Base-by-base conservation (phyloP, 257 asterid genomes). In the Leonotis leonurus region DNA sequence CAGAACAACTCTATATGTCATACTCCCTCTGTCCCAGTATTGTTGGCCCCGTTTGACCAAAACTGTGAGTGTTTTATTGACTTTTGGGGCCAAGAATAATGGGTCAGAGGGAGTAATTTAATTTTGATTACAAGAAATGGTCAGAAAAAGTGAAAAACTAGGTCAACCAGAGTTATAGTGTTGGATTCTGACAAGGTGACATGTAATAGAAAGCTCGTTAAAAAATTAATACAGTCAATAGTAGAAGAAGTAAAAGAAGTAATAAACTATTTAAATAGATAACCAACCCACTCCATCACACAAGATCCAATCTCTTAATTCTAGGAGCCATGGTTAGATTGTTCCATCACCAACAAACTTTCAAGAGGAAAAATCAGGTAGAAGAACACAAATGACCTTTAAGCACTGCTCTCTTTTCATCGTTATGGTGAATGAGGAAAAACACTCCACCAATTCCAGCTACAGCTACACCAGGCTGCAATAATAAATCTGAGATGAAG, bases 401-500 rank as follows among this genome's bases (percentile, higher is more conserved):
- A 22, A 80, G 82, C 60, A 89, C 81, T 30, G 87, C 97, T 80
- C 99, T 82, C 79, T 68, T 80, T 77, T 93, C 95, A 82, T 93
- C 99, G 32, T 87, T 93, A 67, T 76, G 70, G 75, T 85, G 97
- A 54, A 93, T 70, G 70, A 85, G 67, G 45, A 56, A 74, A 62
- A 55, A 70, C 70, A 85, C 62, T 49, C 97, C 95, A 68, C 94
- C 81, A 73, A 93, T 24, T 63, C 96, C 99, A 65, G 84, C 85
- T 57, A 93, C 33, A 64, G 70, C 68, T 62, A 86, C 68, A 78
- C 82, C 84, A 78, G 96, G 97, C 99, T 92, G 88, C 87, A 85
- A 69, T 66, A 69, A 68, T 33, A 73, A 81, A 67, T 80, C 77
- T 63, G 76, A 70, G 65, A 80, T 60, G 67, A 70, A 77, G 74